These are phyloP conservation scores for Verticillium dahliae DNA, from an alignment of 2,329 filamentous ascomycete genomes.

Conservation along the genomic window DNA sequence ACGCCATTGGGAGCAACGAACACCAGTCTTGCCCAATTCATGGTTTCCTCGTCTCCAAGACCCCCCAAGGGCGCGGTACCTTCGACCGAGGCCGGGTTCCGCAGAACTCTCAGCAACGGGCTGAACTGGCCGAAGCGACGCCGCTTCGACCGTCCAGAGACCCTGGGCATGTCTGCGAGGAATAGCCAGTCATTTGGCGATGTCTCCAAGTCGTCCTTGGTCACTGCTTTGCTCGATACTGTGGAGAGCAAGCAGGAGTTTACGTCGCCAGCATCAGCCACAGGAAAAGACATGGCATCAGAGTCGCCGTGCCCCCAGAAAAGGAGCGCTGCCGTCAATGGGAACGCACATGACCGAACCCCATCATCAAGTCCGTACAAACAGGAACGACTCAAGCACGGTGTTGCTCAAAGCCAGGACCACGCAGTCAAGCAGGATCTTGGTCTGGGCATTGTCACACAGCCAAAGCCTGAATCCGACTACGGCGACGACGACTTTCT, in stretches of 20 bases:
- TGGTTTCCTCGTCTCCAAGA: slow-evolving; percentile 66
- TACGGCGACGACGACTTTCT: slow-evolving; percentile 48
- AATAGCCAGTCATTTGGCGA: slow-evolving; percentile 27
- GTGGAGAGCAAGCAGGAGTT: slow-evolving; percentile 48
- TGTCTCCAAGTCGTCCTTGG: slow-evolving; percentile 48
- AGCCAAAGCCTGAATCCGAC: slow-evolving; percentile 29
- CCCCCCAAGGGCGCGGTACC: slow-evolving; percentile 35
- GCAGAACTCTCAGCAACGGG: slow-evolving; percentile 63
- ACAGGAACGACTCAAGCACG: not conserved
- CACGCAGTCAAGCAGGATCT: not conserved
- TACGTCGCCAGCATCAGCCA: not conserved
- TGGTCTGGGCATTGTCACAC: not conserved
- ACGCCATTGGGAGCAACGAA: slow-evolving; percentile 41
- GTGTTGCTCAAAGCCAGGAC: not conserved
- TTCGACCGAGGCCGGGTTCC: slow-evolving; percentile 41
- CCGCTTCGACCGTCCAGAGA: slow-evolving; percentile 45
- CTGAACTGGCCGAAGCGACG: slow-evolving; percentile 67
- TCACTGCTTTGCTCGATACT: slow-evolving; percentile 60
- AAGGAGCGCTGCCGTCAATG: slow-evolving; percentile 13
- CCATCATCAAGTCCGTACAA: not conserved
- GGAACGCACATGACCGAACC: not conserved
- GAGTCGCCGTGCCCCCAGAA: slow-evolving; percentile 40
- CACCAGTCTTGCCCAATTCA: slow-evolving; percentile 56
- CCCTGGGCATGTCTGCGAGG: slow-evolving; percentile 1
- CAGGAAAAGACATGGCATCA: not conserved